phyloP scores from a whole-genome alignment of 495 filamentous ascomycete species.

The Copromyces sp. region DNA sequence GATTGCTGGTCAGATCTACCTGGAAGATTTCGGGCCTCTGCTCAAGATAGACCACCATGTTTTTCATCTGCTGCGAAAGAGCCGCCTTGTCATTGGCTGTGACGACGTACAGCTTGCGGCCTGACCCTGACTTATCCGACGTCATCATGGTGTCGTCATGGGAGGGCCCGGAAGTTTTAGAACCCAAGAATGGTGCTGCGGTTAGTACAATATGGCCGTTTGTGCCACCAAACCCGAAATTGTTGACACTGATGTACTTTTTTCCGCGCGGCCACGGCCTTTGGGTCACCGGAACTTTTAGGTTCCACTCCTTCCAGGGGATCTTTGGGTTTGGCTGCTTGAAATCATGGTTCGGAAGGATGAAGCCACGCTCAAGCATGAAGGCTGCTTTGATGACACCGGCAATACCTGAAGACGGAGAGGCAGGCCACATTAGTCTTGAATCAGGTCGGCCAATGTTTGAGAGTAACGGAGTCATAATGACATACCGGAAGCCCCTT shows the following conservation, averaged over 20 bases:
- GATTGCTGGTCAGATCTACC: constrained; percentile 27
- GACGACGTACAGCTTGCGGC: constrained; percentile 34
- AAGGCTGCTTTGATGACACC: constrained; percentile 47
- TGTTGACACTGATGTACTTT: constrained; percentile 33
- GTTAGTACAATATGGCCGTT: constrained; percentile 51
- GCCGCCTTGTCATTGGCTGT: constrained; percentile 38
- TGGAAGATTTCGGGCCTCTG: constrained; percentile 39
- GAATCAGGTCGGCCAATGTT: neutral
- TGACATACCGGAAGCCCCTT: constrained; percentile 33
- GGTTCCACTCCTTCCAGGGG: constrained; percentile 35
- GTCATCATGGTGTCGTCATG: constrained; percentile 9
- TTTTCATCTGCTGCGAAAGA: constrained; percentile 31
- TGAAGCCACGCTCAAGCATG: constrained; percentile 44
- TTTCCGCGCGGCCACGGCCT: constrained; percentile 26
- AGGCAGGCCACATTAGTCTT: neutral
- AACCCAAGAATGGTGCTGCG: constrained; percentile 15
- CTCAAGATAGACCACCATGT: constrained; percentile 36
- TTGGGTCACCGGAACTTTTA: constrained; percentile 29
- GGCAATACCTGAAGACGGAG: constrained; percentile 31
- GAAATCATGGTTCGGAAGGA: constrained; percentile 40
- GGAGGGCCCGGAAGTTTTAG: constrained; percentile 2
- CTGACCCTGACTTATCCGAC: constrained; percentile 14
- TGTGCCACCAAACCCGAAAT: constrained; percentile 39
- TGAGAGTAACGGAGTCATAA: neutral
- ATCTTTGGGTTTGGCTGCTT: constrained; percentile 43